Conservation (phyloP, 2,329 filamentous ascomycete species). For the Chaetomium sp. region DNA sequence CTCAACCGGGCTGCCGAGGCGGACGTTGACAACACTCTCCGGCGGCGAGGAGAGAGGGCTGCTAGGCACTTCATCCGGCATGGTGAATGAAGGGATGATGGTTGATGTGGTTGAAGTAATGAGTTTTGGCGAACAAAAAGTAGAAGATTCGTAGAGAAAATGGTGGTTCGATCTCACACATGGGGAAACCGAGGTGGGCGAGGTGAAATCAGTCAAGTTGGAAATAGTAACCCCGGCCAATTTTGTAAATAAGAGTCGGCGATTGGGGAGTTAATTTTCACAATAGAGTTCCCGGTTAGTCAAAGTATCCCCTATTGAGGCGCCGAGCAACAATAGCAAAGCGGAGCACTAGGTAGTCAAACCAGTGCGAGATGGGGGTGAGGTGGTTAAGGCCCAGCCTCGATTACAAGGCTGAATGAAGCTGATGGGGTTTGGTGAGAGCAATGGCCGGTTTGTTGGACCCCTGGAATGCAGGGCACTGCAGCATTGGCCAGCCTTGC, state of each 20-base stretch:
- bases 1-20: background rate
- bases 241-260: background rate
- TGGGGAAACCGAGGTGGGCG: too few relatives aligned
- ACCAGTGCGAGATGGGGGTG: background rate
- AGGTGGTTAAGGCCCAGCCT: background rate
- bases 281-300: background rate
- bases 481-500: slow-evolving; percentile 20
- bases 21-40: slow-evolving; percentile 17
- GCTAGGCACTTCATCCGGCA: background rate
- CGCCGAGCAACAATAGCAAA: background rate
- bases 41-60: slow-evolving; percentile 27
- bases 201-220: background rate
- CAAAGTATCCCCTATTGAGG: background rate
- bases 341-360: slow-evolving; percentile 8
- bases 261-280: background rate
- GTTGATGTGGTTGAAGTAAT: background rate
- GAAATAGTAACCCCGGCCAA: background rate
- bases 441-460: background rate
- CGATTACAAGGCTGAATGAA: slow-evolving; percentile 22
- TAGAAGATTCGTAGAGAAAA: background rate
- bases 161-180: background rate
- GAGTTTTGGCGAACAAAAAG: background rate
- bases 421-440: background rate
- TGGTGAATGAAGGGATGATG: background rate
- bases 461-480: background rate